phyloP scores from a whole-genome alignment of 169 alveolate species.

The Plasmodium inui region DNA sequence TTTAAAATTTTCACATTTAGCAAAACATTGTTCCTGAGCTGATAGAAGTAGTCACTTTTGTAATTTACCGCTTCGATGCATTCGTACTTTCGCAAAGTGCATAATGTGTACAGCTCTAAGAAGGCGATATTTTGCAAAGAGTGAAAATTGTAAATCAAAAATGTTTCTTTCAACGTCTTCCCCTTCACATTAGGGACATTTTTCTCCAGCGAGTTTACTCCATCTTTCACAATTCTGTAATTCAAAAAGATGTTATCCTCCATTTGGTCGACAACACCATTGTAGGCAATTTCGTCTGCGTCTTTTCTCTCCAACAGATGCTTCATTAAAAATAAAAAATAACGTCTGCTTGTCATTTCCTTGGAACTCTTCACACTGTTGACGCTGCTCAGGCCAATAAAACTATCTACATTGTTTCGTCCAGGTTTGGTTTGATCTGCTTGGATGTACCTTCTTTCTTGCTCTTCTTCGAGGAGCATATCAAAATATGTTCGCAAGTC shows the following conservation, averaged over 20 bases:
- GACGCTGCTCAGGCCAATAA: neutral
- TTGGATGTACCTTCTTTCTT: neutral
- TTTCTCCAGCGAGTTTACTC: neutral
- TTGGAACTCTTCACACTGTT: neutral
- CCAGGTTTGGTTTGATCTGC: neutral
- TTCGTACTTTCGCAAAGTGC: constrained; percentile 55
- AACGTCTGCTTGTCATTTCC: constrained; percentile 5
- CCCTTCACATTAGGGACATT: neutral
- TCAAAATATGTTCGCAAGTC: constrained; percentile 36
- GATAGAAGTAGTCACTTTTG: constrained; percentile 33
- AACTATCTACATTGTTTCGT: neutral
- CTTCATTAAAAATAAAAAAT: constrained; percentile 22
- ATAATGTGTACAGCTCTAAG: constrained; percentile 58
- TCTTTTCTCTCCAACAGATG: constrained; percentile 12
- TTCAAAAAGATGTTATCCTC: constrained; percentile 68
- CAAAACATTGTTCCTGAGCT: constrained; percentile 24
- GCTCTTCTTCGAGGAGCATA: neutral
- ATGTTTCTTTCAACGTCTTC: neutral
- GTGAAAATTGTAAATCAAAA: constrained; percentile 51
- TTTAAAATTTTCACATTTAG: constrained; percentile 51
- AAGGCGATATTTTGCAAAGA: constrained; percentile 46
- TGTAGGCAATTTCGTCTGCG: constrained; percentile 5
- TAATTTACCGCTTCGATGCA: constrained; percentile 38
- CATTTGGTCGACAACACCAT: neutral
- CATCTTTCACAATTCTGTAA: constrained; percentile 13